Conservation (phyloP, 2,329 filamentous ascomycete species). For the Drechmeria coniospora region DNA sequence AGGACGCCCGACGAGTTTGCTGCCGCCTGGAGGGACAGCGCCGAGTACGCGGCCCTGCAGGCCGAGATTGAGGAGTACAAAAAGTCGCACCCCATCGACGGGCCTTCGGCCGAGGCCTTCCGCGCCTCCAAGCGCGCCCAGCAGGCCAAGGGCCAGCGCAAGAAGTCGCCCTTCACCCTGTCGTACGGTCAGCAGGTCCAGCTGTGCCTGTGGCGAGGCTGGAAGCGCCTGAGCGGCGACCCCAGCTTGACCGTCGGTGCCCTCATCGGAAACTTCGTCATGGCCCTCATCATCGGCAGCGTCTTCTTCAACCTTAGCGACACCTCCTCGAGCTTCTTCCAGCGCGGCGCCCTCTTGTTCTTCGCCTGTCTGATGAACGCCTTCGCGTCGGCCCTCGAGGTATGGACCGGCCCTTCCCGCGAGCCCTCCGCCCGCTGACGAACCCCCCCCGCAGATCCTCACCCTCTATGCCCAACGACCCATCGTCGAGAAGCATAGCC, state of each 20-base stretch:
- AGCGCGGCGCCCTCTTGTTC: conserved; percentile 67
- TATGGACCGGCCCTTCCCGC: conserved; percentile 15
- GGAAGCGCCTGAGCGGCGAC: conserved; percentile 61
- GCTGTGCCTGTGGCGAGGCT: conserved; percentile 71
- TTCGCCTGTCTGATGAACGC: conserved; percentile 80
- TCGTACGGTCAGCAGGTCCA: conserved; percentile 60
- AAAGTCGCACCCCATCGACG: conserved; percentile 33
- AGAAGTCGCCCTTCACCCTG: conserved; percentile 68
- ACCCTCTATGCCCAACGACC: conserved; percentile 78
- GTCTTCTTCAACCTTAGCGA: conserved; percentile 64
- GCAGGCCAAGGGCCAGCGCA: conserved; percentile 43
- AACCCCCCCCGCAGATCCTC: conserved; percentile 39
- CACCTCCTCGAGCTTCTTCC: conserved; percentile 59
- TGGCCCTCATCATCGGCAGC: conserved; percentile 63
- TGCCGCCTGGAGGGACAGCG: conserved; percentile 38
- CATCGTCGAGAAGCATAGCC: conserved; percentile 79
- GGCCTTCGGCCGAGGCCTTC: conserved; percentile 41
- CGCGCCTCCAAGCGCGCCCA: conserved; percentile 36
- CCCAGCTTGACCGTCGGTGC: conserved; percentile 56
- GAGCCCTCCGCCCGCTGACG: background rate
- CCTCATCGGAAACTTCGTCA: conserved; percentile 55
- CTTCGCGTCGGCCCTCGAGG: conserved; percentile 63
- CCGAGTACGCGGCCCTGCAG: conserved; percentile 33
- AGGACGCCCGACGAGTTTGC: conserved; percentile 49
- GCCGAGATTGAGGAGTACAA: conserved; percentile 42